Percentiles rank a stretch among this genome's conserved stretches.
Evolutionary conservation across 164 flowering plant species (phyloP).

Genomic region (Cinnamomum chago): DNA sequence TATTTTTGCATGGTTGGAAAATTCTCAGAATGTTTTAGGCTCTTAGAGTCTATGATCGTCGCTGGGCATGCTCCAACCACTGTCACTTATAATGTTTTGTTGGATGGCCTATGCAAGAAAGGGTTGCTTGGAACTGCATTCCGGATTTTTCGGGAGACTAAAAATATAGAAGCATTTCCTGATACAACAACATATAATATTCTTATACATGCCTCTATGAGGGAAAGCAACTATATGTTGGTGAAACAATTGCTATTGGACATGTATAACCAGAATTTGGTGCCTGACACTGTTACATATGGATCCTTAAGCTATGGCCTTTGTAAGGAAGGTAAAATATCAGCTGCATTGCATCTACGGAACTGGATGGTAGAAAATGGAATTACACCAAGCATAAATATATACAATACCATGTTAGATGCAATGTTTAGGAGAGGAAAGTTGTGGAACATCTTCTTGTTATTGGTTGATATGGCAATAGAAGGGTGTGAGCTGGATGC

Average conservation of each 20-base stretch:
- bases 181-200: conserved; percentile 41
- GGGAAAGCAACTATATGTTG: conserved; percentile 18
- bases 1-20: conserved; percentile 27
- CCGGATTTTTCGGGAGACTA: conserved; percentile 20
- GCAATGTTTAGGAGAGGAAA: conserved; percentile 34
- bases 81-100: conserved; percentile 37
- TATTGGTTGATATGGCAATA: conserved; percentile 31
- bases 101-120: conserved; percentile 38
- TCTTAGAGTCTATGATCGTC: conserved; percentile 30
- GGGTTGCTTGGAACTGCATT: conserved; percentile 29
- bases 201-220: conserved; percentile 36
- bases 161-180: conserved; percentile 21
- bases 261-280: conserved; percentile 28
- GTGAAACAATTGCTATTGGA: conserved; percentile 29
- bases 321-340: conserved; percentile 34
- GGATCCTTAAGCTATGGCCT: conserved; percentile 30
- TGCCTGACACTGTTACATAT: conserved; percentile 34
- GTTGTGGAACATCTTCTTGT: conserved; percentile 20
- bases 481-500: conserved; percentile 33
- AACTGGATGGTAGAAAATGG: conserved; percentile 30
- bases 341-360: conserved; percentile 25
- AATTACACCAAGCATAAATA: conserved; percentile 22
- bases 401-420: conserved; percentile 35
- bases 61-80: conserved; percentile 30
- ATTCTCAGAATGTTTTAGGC: conserved; percentile 29